Conservation (phyloP, 148 eudicot genomes). For the Heliosperma pusillum region DNA sequence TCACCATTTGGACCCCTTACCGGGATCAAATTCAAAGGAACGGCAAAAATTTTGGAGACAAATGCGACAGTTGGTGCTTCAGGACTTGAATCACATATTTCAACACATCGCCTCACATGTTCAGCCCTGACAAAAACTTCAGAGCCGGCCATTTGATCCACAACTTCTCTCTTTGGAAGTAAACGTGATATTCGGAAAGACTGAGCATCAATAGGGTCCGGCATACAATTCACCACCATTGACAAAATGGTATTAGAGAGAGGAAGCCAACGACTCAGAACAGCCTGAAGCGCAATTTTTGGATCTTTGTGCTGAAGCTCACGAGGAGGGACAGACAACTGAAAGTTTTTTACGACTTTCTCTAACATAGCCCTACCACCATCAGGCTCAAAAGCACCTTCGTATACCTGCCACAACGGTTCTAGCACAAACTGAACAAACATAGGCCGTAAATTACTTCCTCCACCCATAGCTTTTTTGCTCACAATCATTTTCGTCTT, state of each 20-base stretch:
- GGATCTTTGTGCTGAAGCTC: constrained; percentile 79
- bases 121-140: constrained; percentile 68
- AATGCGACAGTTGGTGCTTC: constrained; percentile 83
- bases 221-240: constrained; percentile 69
- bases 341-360: constrained; percentile 66
- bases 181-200: constrained; percentile 63
- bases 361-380: constrained; percentile 59
- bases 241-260: constrained; percentile 63
- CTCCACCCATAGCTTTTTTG: constrained; percentile 56
- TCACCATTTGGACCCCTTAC: constrained; percentile 54
- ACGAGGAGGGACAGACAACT: constrained; percentile 57
- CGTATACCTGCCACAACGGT: constrained; percentile 84
- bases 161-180: constrained; percentile 74
- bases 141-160: constrained; percentile 37
- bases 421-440: constrained; percentile 84
- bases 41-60: constrained; percentile 96
- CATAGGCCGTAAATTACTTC: constrained; percentile 66
- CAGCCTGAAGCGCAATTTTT: constrained; percentile 68
- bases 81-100: constrained; percentile 63
- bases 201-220: constrained; percentile 71
- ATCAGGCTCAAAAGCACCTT: constrained; percentile 52
- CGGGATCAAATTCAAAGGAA: constrained; percentile 72
- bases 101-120: constrained; percentile 68
- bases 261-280: constrained; percentile 93
- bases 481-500: constrained; percentile 66